phyloP scores from a whole-genome alignment of 495 filamentous ascomycete species.

The Bombardia bombarda region DNA sequence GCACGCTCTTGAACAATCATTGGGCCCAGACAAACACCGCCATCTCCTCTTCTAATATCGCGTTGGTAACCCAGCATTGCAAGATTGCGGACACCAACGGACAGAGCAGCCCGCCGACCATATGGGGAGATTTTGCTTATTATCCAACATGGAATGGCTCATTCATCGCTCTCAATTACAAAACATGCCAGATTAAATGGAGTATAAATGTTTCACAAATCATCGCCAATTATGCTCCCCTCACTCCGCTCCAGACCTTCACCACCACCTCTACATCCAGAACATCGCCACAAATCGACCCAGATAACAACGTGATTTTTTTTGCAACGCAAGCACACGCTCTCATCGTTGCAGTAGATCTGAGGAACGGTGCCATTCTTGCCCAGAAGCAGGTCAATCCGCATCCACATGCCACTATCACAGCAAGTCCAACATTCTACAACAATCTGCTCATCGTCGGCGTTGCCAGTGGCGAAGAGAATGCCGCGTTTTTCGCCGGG shows the following conservation, averaged over 20 bases:
- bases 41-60: slow-evolving; percentile 14
- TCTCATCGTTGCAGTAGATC: slow-evolving; percentile 23
- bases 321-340: slow-evolving; percentile 25
- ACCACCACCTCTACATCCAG: neutral
- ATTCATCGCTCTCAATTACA: slow-evolving; percentile 28
- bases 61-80: slow-evolving; percentile 10
- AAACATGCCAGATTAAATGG: slow-evolving; percentile 24
- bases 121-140: slow-evolving; percentile 19
- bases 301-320: slow-evolving; percentile 17
- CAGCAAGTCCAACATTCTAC: slow-evolving; percentile 24
- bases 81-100: slow-evolving; percentile 12
- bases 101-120: slow-evolving; percentile 24
- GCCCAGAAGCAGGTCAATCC: slow-evolving; percentile 19
- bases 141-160: slow-evolving; percentile 31
- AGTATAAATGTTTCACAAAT: slow-evolving; percentile 22
- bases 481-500: slow-evolving; percentile 3
- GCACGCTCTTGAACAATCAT: slow-evolving; percentile 18
- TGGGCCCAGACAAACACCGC: slow-evolving; percentile 16
- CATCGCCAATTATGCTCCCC: slow-evolving; percentile 14
- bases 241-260: slow-evolving; percentile 6
- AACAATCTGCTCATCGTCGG: slow-evolving; percentile 25
- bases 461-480: slow-evolving; percentile 21
- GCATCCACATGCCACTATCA: slow-evolving; percentile 25
- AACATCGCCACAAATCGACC: slow-evolving; percentile 23
- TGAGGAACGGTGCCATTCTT: slow-evolving; percentile 11